Evolutionary conservation across 2,329 filamentous ascomycete genomes (phyloP).

Genomic region (Pseudopyricularia javanii): DNA sequence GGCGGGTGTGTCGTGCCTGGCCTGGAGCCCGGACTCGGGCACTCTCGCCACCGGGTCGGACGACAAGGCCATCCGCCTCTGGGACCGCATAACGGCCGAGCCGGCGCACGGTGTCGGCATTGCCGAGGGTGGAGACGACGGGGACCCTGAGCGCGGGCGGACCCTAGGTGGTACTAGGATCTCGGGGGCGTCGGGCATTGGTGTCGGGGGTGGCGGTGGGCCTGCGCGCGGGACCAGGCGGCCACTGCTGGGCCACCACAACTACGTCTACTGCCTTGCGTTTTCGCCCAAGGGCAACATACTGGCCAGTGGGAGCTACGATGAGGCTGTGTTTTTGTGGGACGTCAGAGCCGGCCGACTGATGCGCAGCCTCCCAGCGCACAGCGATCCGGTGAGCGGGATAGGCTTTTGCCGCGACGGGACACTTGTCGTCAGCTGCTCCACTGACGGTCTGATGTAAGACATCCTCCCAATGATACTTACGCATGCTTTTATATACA

Average conservation of each 20-base stretch:
- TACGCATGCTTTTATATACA: no score
- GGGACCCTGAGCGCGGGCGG: not conserved
- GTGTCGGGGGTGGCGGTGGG: constrained; percentile 1
- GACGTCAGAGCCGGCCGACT: constrained; percentile 78
- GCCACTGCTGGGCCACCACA: constrained; percentile 76
- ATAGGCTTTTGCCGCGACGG: constrained; percentile 91
- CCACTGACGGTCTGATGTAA: constrained; percentile 78
- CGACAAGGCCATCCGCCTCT: constrained; percentile 90
- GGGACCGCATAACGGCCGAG: constrained; percentile 58
- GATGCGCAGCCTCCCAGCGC: constrained; percentile 85
- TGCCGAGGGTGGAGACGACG: constrained; percentile 5
- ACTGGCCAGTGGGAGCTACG: constrained; percentile 86
- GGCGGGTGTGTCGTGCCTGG: constrained; percentile 80
- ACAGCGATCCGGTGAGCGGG: constrained; percentile 86
- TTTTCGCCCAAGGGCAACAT: constrained; percentile 99
- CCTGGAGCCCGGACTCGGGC: constrained; percentile 86
- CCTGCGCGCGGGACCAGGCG: constrained; percentile 24
- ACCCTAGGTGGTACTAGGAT: not conserved
- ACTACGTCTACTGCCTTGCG: constrained; percentile 86
- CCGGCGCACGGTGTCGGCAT: constrained; percentile 18
- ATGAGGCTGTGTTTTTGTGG: constrained; percentile 95
- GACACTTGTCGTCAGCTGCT: constrained; percentile 83
- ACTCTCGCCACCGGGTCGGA: constrained; percentile 86
- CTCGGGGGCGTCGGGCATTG: not conserved
- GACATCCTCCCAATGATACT: no score